A percentile compares a stretch with the other conserved stretches of the same genome.
Evolutionary conservation across 768 basidiomycete genomes (phyloP).

Genomic region (Phanerochaete carnosa): DNA sequence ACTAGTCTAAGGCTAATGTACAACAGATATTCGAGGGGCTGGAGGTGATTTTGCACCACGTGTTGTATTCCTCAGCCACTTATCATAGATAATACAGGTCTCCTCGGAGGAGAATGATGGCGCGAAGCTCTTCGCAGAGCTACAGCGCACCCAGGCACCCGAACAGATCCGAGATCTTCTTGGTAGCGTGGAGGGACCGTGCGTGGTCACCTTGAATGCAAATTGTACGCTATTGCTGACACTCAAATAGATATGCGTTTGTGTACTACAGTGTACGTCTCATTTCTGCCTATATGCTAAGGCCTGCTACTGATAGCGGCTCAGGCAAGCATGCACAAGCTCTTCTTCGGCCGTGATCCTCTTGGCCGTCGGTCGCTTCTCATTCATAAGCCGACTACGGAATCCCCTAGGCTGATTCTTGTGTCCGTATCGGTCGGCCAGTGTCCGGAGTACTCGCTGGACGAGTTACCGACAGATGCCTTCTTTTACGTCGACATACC

Average conservation of each 20-base stretch:
- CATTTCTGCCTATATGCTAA: neutral
- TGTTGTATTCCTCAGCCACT: neutral
- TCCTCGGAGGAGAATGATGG: conserved; percentile 69
- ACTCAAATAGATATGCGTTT: conserved; percentile 66
- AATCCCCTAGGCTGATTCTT: conserved; percentile 54
- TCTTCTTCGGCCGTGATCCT: conserved; percentile 82
- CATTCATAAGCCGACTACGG: conserved; percentile 52
- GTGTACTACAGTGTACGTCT: conserved; percentile 68
- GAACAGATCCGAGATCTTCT: conserved; percentile 51
- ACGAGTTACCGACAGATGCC: conserved; percentile 58
- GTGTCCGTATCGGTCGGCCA: conserved; percentile 61
- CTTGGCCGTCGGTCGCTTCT: conserved; percentile 85
- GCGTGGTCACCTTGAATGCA: conserved; percentile 28
- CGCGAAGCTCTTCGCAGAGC: conserved; percentile 39
- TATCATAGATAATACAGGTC: conserved; percentile 40
- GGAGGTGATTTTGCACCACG: conserved; percentile 44
- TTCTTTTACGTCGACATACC: conserved; percentile 54
- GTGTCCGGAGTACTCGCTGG: conserved; percentile 44
- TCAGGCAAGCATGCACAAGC: conserved; percentile 37
- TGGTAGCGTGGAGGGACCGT: conserved; percentile 78
- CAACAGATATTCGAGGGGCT: conserved; percentile 73
- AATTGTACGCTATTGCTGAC: neutral
- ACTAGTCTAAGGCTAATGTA: neutral
- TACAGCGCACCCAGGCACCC: conserved; percentile 22
- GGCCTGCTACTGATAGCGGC: conserved; percentile 1